Evolutionary conservation across 768 basidiomycete species (phyloP).

Genomic region (Termitomyces titanicus): DNA sequence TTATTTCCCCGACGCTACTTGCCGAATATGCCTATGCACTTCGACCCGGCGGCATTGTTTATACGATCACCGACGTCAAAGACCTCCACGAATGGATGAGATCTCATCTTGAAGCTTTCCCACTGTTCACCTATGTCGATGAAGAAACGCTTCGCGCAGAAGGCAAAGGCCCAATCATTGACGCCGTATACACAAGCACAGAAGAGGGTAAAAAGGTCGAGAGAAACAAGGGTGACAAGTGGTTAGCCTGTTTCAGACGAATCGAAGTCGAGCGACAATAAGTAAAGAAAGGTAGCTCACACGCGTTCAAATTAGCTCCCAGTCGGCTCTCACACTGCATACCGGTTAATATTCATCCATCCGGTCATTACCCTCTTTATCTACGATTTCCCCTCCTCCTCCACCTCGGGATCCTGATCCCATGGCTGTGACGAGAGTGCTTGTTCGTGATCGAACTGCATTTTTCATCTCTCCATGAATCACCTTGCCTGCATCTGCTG

Average conservation of each 20-base stretch:
- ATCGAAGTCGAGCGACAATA: slow-evolving; percentile 34
- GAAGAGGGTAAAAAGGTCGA: slow-evolving; percentile 98
- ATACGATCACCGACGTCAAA: slow-evolving; percentile 96
- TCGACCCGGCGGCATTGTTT: slow-evolving; percentile 89
- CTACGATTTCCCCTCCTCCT: slow-evolving; percentile 21
- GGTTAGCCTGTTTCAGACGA: slow-evolving; percentile 86
- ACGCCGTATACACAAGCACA: slow-evolving; percentile 79
- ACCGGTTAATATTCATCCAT: slow-evolving; percentile 29
- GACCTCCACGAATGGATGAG: slow-evolving; percentile 97
- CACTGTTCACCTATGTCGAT: slow-evolving; percentile 78
- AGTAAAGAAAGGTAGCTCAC: slow-evolving; percentile 15
- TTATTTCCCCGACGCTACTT: slow-evolving; percentile 95
- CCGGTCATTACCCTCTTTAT: slow-evolving; percentile 35
- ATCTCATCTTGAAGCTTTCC: slow-evolving; percentile 81
- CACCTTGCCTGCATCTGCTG: slow-evolving; percentile 70
- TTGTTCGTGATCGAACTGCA: slow-evolving; percentile 63
- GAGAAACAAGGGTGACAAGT: slow-evolving; percentile 86
- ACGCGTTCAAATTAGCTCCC: slow-evolving; percentile 4
- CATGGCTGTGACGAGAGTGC: slow-evolving; percentile 59
- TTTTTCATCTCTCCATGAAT: slow-evolving; percentile 82
- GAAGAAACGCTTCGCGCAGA: slow-evolving; percentile 73
- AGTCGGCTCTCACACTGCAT: slow-evolving; percentile 3
- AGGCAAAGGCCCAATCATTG: slow-evolving; percentile 75
- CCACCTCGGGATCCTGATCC: slow-evolving; percentile 37
- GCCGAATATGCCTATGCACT: slow-evolving; percentile 97